Evolutionary conservation across 2,329 filamentous ascomycete genomes (phyloP).

Genomic region (Pseudogymnoascus sp.): DNA sequence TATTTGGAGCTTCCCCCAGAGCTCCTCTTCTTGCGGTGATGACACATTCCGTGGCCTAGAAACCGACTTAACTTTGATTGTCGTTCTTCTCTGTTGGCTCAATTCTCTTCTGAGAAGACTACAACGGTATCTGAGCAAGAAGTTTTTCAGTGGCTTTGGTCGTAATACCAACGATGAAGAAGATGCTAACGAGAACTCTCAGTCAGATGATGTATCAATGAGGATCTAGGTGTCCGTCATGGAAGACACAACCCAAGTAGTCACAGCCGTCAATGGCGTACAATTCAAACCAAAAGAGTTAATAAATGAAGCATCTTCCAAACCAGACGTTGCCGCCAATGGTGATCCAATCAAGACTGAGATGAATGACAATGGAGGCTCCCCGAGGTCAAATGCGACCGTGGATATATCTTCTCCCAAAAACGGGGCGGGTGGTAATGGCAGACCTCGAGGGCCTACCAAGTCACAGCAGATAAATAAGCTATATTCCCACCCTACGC

Average conservation of each 20-base stretch:
- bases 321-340: not conserved
- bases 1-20: not conserved
- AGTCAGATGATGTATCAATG: slow-evolving; percentile 3
- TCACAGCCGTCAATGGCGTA: slow-evolving; percentile 10
- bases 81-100: slow-evolving; percentile 56
- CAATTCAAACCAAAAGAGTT: slow-evolving; percentile 4
- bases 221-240: slow-evolving; percentile 10
- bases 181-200: slow-evolving; percentile 16
- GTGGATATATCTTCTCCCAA: slow-evolving; percentile 1
- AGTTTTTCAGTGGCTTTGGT: slow-evolving; percentile 11
- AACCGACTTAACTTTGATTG: slow-evolving; percentile 37
- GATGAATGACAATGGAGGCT: slow-evolving; percentile 1
- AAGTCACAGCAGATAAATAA: slow-evolving; percentile 48
- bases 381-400: not conserved
- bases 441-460: slow-evolving; percentile 19
- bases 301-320: slow-evolving; percentile 9
- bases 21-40: slow-evolving; percentile 42
- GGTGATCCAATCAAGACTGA: slow-evolving; percentile 7
- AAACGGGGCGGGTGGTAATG: not conserved
- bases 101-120: slow-evolving; percentile 62
- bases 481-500: slow-evolving; percentile 75
- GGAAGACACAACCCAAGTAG: slow-evolving; percentile 12
- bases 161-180: slow-evolving; percentile 17
- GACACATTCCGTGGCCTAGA: slow-evolving; percentile 55
- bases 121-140: slow-evolving; percentile 91